Base-by-base conservation (phyloP, 139 green algal species). In the Mychonastes homosphaera region DNA sequence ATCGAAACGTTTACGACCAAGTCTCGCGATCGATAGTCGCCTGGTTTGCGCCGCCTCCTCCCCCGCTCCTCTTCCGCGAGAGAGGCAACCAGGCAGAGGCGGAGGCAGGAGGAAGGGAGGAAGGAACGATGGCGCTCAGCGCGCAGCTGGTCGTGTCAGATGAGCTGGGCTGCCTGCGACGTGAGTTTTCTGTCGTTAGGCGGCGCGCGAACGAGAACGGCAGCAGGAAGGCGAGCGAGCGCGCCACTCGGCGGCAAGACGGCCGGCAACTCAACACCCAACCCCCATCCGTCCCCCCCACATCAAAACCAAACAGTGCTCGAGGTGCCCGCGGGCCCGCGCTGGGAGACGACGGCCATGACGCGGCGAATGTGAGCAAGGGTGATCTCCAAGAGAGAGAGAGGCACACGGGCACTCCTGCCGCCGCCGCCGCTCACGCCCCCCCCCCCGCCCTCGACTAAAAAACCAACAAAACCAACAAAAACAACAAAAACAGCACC, bases 281-380 rank as follows among this genome's bases (percentile, higher is more conserved):
- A n/a, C 48, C 26, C 24, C 26, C 48, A 56, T 16, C 26, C 27
- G 12, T 12, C 32, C 30, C 65, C 58, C 55, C 36, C 36, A n/a
- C 12, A n/a, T 44, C 13, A 44, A 44, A 44, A 44, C 36, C 10
- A n/a, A 44, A 44, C 10, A 44, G 13, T 10, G 12, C 10, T 54
- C 4, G 27, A 8, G 6, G 4, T n/a, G 7, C 26, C 34, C 2
- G 55, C 58, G 15, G 36, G 58, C 59, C 39, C 16, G 39, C 39
- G 15, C 39, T 46, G 39, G 39, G 15, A 46, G 15, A 46, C 15
- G n/a, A 46, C 39, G 16, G 15, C 15, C 39, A 46, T 46, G 39
- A 15, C 39, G 16, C 39, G 15, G 39, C 39, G 16, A 46, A 15
- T 46, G 39, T 46, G 15, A 46, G 15, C 39, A 46, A 46, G 15